Conservation (phyloP, 2,329 filamentous ascomycete species). For the Fusarium citri region DNA sequence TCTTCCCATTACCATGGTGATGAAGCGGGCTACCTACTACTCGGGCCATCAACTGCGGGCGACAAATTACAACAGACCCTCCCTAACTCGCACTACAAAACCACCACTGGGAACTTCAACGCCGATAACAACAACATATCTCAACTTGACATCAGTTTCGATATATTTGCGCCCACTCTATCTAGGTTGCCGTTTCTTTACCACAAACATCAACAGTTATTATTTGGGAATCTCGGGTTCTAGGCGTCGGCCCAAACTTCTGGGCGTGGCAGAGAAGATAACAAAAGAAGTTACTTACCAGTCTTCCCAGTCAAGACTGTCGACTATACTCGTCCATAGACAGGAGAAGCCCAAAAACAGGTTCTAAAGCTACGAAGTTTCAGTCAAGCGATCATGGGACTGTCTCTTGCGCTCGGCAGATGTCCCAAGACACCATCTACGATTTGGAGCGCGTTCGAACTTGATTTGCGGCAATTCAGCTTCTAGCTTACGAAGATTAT, state of each 20-base stretch:
- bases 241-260: neutral
- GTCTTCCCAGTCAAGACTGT: neutral
- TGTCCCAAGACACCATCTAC: neutral
- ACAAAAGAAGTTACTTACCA: neutral
- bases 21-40: neutral
- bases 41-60: neutral
- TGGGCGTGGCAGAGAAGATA: neutral
- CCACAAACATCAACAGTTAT: neutral
- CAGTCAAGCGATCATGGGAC: neutral
- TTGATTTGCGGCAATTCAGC: neutral
- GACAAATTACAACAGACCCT: neutral
- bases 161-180: neutral
- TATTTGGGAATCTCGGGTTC: neutral
- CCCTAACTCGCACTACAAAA: neutral
- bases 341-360: neutral
- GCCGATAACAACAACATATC: neutral
- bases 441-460: neutral
- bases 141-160: neutral
- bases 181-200: fast-evolving
- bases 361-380: neutral
- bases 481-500: neutral
- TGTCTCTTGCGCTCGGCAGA: neutral
- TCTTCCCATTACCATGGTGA: neutral
- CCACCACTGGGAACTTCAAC: neutral
- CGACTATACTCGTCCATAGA: neutral